Percentiles rank a stretch among this genome's conserved stretches.
These are phyloP conservation scores for Scedosporium boydii DNA, from an alignment of 2,329 filamentous ascomycete species.

Conservation along the genomic window DNA sequence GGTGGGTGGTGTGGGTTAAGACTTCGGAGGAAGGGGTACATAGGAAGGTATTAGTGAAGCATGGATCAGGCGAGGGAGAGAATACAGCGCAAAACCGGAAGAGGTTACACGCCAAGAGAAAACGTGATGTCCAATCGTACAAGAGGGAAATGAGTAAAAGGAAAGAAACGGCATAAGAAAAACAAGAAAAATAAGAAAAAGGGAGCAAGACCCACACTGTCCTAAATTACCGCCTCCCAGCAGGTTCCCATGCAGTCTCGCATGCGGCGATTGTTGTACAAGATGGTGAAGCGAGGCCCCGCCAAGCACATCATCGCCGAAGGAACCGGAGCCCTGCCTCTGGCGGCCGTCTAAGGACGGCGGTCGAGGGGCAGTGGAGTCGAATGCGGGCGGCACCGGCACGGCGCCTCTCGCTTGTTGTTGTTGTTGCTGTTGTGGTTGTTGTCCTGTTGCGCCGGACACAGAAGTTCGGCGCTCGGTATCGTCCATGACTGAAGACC, in stretches of 20 bases:
- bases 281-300: constrained; percentile 34
- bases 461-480: constrained; percentile 27
- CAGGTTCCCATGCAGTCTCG: constrained; percentile 44
- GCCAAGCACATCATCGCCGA: constrained; percentile 1
- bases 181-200: constrained; percentile 8
- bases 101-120: background rate
- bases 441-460: constrained; percentile 15
- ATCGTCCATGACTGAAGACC: constrained; percentile 50
- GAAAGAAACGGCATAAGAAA: constrained; percentile 9
- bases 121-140: background rate
- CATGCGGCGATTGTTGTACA: constrained; percentile 61
- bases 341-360: background rate
- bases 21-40: too few relatives aligned
- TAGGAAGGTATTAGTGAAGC: constrained; percentile 12
- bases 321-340: constrained; percentile 3
- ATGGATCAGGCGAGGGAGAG: constrained; percentile 7
- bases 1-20: too few relatives aligned
- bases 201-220: constrained; percentile 54
- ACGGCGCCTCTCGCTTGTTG: background rate
- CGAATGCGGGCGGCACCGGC: constrained; percentile 12
- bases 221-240: constrained; percentile 45
- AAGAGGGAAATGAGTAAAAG: constrained; percentile 12
- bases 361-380: background rate
- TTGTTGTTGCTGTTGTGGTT: constrained; percentile 19
- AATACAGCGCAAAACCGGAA: background rate